phyloP scores from a whole-genome alignment of 139 green algal genomes.

The Chlorella vulgaris region DNA sequence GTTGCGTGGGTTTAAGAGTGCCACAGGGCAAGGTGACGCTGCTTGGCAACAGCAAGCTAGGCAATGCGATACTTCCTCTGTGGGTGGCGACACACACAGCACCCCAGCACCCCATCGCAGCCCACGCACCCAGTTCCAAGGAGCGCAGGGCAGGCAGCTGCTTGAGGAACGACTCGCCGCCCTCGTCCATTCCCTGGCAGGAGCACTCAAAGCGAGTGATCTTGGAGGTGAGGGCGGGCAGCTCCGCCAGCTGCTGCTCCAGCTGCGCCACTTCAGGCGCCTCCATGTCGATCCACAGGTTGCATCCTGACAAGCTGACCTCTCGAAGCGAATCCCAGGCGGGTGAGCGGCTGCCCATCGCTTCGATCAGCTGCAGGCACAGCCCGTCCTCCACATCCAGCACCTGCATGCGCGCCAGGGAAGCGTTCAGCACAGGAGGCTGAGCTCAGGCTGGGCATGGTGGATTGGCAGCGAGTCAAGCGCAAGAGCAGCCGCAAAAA shows the following conservation, averaged over 20 bases:
- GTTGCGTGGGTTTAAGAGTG: background rate
- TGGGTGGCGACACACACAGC: background rate
- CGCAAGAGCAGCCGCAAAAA: too few species aligned
- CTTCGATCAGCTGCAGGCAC: background rate
- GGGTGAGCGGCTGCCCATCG: background rate
- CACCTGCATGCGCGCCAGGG: background rate
- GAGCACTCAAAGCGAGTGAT: slow-evolving; percentile 19
- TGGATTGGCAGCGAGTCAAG: too few species aligned
- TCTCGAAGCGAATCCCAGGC: background rate
- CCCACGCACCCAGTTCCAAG: slow-evolving; percentile 9
- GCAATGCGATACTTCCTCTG: too few species aligned
- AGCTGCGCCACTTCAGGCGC: background rate
- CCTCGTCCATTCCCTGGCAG: slow-evolving; percentile 26
- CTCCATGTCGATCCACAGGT: slow-evolving; percentile 17
- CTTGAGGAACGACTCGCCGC: slow-evolving; percentile 7
- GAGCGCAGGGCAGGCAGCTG: slow-evolving; percentile 17
- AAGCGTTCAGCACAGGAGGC: background rate
- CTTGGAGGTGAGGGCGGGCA: background rate
- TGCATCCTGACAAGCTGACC: slow-evolving; percentile 6
- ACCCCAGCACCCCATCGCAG: background rate
- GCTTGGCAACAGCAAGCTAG: too few species aligned
- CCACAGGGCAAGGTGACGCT: too few species aligned
- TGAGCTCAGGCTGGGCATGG: background rate
- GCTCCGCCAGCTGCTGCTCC: slow-evolving; percentile 6
- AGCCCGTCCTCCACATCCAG: slow-evolving; percentile 24